Evolutionary conservation across 1,284 basidiomycete species (phyloP).

Genomic region (Fomitopsis schrenkii): DNA sequence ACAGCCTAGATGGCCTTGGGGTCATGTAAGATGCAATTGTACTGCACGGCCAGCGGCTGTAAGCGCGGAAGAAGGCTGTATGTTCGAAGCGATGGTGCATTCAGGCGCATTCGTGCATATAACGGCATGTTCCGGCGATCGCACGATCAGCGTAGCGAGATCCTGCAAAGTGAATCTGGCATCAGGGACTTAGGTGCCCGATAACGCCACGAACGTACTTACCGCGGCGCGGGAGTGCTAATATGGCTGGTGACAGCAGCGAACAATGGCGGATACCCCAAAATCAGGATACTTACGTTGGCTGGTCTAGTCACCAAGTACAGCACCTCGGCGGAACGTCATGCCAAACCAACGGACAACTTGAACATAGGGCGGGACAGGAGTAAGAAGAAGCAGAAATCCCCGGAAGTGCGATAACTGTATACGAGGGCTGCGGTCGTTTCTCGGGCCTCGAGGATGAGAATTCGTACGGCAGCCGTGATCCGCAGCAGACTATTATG

Average conservation of each 20-base stretch:
- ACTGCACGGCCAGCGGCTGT: too few species aligned
- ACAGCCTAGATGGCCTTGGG: too few species aligned
- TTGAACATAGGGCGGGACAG: background rate
- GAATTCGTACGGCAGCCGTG: background rate
- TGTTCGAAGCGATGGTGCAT: too few species aligned
- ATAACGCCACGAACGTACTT: background rate
- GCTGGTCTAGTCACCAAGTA: background rate
- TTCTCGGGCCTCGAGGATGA: background rate
- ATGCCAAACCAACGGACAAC: background rate
- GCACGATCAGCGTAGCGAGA: background rate
- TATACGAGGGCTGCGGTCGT: background rate
- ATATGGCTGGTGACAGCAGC: background rate
- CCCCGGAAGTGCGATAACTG: background rate
- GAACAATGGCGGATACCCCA: background rate
- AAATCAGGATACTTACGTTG: background rate
- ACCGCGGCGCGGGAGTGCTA: background rate
- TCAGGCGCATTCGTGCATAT: background rate
- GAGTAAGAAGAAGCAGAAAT: background rate
- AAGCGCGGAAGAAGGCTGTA: too few species aligned
- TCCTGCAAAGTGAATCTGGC: background rate
- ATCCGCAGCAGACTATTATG: background rate
- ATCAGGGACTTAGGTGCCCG: background rate
- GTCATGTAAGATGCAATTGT: too few species aligned
- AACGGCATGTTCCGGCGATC: background rate
- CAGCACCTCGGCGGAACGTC: background rate